Percentiles rank a stretch among this genome's conserved stretches.
phyloP scores from a whole-genome alignment of 1,284 basidiomycete species.

The Sphagnurus paluster region DNA sequence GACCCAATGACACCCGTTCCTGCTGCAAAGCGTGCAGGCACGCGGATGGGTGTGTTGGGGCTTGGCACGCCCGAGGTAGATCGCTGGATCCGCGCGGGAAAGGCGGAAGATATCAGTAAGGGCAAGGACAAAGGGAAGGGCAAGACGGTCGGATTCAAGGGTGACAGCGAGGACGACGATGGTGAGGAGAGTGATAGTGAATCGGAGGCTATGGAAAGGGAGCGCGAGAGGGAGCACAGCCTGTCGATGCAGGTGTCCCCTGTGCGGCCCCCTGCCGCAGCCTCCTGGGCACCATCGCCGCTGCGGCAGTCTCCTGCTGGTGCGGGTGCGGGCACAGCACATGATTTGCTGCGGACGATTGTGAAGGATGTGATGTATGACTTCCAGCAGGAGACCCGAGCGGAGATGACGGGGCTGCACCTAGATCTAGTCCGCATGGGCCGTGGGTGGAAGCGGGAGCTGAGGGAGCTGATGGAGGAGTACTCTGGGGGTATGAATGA shows the following conservation, averaged over 20 bases:
- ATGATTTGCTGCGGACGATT: slow-evolving; percentile 62
- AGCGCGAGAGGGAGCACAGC: slow-evolving; percentile 28
- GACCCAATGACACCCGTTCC: slow-evolving; percentile 46
- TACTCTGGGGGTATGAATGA: slow-evolving; percentile 54
- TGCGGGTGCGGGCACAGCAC: slow-evolving; percentile 37
- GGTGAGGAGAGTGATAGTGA: slow-evolving; percentile 24
- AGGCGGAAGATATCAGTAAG: slow-evolving; percentile 23
- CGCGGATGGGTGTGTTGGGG: slow-evolving; percentile 35
- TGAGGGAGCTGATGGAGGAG: slow-evolving; percentile 59
- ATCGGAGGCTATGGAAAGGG: slow-evolving; percentile 18
- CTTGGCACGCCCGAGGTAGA: slow-evolving; percentile 52
- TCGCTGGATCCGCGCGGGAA: slow-evolving; percentile 42
- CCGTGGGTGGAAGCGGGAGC: slow-evolving; percentile 60
- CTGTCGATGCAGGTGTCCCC: slow-evolving; percentile 65
- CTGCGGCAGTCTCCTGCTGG: slow-evolving; percentile 20
- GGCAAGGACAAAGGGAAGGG: slow-evolving; percentile 31
- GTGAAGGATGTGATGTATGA: slow-evolving; percentile 71
- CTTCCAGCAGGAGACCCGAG: slow-evolving; percentile 62
- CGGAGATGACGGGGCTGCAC: slow-evolving; percentile 70
- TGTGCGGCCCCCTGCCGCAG: slow-evolving; percentile 41
- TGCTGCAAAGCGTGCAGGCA: slow-evolving; percentile 29
- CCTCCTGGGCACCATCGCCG: slow-evolving; percentile 47
- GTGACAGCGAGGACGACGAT: slow-evolving; percentile 20
- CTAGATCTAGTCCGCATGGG: slow-evolving; percentile 71
- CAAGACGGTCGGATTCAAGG: slow-evolving; percentile 33